These are phyloP conservation scores for Paratrimastix pyriformis DNA, from an alignment of 78 protist species.

Conservation along the genomic window DNA sequence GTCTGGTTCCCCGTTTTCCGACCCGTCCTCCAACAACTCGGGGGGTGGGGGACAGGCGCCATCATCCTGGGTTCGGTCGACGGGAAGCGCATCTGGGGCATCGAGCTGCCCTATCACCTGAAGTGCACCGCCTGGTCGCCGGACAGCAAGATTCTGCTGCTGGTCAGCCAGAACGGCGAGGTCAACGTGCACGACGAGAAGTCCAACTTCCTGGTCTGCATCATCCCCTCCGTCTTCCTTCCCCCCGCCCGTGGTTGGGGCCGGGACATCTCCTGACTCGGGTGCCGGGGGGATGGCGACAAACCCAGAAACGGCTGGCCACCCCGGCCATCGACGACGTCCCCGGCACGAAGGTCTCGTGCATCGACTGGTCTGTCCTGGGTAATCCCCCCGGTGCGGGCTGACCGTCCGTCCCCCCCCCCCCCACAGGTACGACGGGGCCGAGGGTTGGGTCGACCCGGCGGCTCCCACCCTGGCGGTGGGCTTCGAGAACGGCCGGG, in stretches of 20 bases:
- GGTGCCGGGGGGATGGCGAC: no score
- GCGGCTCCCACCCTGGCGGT: conserved; percentile 42
- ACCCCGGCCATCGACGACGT: conserved; percentile 14
- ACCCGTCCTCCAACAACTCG: not conserved
- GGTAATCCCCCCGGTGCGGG: not conserved
- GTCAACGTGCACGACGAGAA: conserved; percentile 34
- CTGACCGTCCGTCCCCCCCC: not conserved
- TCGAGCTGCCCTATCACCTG: conserved; percentile 13
- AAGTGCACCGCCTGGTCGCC: conserved; percentile 58
- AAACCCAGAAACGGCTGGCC: no score
- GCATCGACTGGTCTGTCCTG: conserved; percentile 16
- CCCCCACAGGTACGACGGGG: conserved; percentile 30
- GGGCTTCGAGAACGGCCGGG: conserved; percentile 45
- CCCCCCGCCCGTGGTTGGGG: no score
- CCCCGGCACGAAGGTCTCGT: conserved; percentile 7
- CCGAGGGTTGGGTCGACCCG: conserved; percentile 20
- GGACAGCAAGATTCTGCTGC: conserved; percentile 32
- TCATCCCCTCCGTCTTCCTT: no score
- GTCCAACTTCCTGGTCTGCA: conserved; percentile 22
- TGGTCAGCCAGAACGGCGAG: conserved; percentile 34
- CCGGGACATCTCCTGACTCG: no score
- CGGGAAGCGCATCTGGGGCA: conserved; percentile 68
- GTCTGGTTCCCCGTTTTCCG: not conserved
- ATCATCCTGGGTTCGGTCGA: conserved; percentile 65
- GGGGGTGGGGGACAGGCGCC: conserved; percentile 3